Percentiles rank a stretch among this genome's conserved stretches.
Conservation (phyloP, 1,284 basidiomycete species). For the Chalciporus sp. region DNA sequence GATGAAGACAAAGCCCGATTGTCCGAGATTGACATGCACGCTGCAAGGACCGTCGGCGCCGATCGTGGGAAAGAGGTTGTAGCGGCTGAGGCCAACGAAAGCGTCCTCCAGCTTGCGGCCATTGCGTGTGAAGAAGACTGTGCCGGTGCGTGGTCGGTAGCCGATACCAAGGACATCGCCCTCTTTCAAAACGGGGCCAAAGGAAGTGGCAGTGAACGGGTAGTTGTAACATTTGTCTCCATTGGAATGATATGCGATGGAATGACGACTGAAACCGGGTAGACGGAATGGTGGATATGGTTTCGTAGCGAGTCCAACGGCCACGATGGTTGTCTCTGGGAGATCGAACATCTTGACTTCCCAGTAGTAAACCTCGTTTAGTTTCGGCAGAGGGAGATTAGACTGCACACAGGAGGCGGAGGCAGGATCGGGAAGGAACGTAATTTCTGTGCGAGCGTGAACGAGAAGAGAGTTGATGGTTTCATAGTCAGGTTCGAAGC, state of each 20-base stretch:
- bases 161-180: conserved; percentile 94
- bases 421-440: conserved; percentile 92
- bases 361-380: conserved; percentile 98
- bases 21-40: conserved; percentile 93
- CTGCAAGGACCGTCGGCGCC: conserved; percentile 94
- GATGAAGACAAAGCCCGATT: conserved; percentile 96
- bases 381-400: conserved; percentile 90
- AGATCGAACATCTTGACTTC: conserved; percentile 98
- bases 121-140: conserved; percentile 96
- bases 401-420: conserved; percentile 93
- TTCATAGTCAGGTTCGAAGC: conserved; percentile 96
- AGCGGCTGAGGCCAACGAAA: conserved; percentile 83
- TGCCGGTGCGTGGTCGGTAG: conserved; percentile 92
- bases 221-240: conserved; percentile 98
- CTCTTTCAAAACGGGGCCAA: conserved; percentile 86
- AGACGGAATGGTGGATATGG: conserved; percentile 92
- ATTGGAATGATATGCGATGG: conserved; percentile 96
- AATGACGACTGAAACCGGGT: conserved; percentile 87
- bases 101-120: conserved; percentile 95
- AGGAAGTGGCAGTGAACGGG: conserved; percentile 88
- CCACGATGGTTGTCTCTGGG: conserved; percentile 79
- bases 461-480: conserved; percentile 88
- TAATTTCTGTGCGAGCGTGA: conserved; percentile 92
- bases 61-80: conserved; percentile 94
- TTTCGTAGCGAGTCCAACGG: conserved; percentile 91